Evolutionary conservation across 2,329 filamentous ascomycete species (phyloP).

Genomic region (Meredithiella fracta): DNA sequence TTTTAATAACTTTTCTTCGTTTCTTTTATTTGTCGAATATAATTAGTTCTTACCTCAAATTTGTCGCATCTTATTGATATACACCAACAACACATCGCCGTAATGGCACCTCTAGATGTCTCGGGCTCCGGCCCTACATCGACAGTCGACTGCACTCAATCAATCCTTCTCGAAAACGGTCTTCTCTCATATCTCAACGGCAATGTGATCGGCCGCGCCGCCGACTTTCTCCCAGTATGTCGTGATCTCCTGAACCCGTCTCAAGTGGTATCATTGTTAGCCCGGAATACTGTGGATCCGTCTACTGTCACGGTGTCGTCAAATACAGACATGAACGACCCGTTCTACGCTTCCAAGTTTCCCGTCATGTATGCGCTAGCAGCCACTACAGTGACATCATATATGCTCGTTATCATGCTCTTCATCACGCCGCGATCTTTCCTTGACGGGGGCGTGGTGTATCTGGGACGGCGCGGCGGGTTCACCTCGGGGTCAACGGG

Average conservation of each 20-base stretch:
- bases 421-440: conserved; percentile 91
- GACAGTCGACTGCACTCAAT: conserved; percentile 10
- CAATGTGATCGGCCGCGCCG: conserved; percentile 6
- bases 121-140: not conserved
- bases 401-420: conserved; percentile 84
- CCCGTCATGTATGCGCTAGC: conserved; percentile 88
- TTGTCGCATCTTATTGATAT: no score
- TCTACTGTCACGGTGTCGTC: conserved; percentile 20
- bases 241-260: conserved; percentile 2
- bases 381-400: conserved; percentile 77
- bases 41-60: not conserved
- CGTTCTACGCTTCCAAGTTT: conserved; percentile 86
- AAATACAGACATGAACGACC: conserved; percentile 56
- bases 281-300: conserved; percentile 13
- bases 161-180: conserved; percentile 7
- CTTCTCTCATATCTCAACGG: conserved; percentile 12
- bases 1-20: no score
- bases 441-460: conserved; percentile 68
- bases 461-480: conserved; percentile 64
- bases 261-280: not conserved
- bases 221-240: conserved; percentile 6
- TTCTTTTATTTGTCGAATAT: not conserved
- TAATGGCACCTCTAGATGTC: not conserved
- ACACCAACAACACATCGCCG: not conserved
- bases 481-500: conserved; percentile 70